phyloP scores from a whole-genome alignment of 495 filamentous ascomycete genomes.

The Peziza echinospora region DNA sequence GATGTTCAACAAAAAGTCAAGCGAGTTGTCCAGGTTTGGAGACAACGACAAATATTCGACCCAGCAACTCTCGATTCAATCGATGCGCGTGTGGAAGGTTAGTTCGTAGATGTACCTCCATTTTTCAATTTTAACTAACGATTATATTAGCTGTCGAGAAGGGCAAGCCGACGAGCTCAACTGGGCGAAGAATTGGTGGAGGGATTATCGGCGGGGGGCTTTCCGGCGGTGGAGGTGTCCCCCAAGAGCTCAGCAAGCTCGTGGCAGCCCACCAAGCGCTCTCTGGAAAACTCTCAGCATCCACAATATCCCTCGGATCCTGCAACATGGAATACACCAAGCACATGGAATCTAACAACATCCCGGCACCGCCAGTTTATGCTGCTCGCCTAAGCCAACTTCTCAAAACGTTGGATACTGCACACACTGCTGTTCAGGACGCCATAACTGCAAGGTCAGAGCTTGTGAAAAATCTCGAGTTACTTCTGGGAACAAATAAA shows the following conservation, averaged over 20 bases:
- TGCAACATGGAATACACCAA: constrained; percentile 68
- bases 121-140: neutral
- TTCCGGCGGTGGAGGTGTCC: constrained; percentile 34
- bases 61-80: constrained; percentile 50
- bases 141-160: constrained; percentile 50
- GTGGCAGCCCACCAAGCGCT: constrained; percentile 49
- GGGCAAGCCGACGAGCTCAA: constrained; percentile 41
- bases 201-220: constrained; percentile 41
- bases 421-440: constrained; percentile 78
- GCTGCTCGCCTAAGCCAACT: constrained; percentile 74
- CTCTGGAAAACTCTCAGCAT: constrained; percentile 41
- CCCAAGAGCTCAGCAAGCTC: constrained; percentile 54
- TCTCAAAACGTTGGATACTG: constrained; percentile 66
- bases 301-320: constrained; percentile 37
- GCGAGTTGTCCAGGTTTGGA: constrained; percentile 86
- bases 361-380: constrained; percentile 66
- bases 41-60: constrained; percentile 69
- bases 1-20: constrained; percentile 74
- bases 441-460: constrained; percentile 66
- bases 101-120: no score
- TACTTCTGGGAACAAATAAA: constrained; percentile 54
- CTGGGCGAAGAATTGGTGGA: constrained; percentile 23
- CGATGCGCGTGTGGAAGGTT: constrained; percentile 60
- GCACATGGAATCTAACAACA: constrained; percentile 39
- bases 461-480: constrained; percentile 61